phyloP scores from a whole-genome alignment of 1,284 basidiomycete genomes.

The Trichosporon sp. region DNA sequence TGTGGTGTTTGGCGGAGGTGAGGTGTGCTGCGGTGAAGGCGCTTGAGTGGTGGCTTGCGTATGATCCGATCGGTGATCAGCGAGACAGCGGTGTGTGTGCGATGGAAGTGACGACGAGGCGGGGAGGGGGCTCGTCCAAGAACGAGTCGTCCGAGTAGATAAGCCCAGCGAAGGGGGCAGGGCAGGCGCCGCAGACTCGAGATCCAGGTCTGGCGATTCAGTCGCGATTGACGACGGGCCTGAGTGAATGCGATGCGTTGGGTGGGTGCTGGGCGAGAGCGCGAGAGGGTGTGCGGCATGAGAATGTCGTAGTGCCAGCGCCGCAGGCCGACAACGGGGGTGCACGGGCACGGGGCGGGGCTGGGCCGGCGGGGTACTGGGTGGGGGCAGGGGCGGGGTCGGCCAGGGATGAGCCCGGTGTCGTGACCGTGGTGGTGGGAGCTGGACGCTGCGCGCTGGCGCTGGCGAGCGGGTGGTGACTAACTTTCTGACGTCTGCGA shows the following conservation, averaged over 20 bases:
- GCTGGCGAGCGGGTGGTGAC: not conserved
- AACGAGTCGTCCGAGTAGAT: not conserved
- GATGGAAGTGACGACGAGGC: not conserved
- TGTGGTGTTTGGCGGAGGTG: not conserved
- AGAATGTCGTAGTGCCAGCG: not conserved
- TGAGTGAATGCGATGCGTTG: not conserved
- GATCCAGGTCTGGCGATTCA: not conserved
- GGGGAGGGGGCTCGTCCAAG: not conserved
- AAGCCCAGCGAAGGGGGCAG: not conserved
- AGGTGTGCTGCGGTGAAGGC: not conserved
- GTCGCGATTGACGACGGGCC: not conserved
- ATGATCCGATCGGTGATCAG: not conserved
- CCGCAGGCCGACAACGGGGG: not conserved
- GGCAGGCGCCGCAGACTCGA: not conserved
- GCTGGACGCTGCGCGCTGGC: not conserved
- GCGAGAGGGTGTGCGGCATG: not conserved
- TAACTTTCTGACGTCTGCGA: not conserved
- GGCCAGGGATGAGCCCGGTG: not conserved
- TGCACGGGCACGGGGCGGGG: not conserved
- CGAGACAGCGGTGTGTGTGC: not conserved
- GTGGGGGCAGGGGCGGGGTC: not conserved
- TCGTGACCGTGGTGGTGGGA: not conserved
- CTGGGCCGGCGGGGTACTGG: not conserved
- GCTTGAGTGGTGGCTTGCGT: not conserved
- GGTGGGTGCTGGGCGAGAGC: not conserved